Percentiles rank a stretch among this genome's conserved stretches.
Evolutionary conservation across 371 early-diverging fungal genomes (phyloP).

Genomic region (Capillidium rhysosporum): DNA sequence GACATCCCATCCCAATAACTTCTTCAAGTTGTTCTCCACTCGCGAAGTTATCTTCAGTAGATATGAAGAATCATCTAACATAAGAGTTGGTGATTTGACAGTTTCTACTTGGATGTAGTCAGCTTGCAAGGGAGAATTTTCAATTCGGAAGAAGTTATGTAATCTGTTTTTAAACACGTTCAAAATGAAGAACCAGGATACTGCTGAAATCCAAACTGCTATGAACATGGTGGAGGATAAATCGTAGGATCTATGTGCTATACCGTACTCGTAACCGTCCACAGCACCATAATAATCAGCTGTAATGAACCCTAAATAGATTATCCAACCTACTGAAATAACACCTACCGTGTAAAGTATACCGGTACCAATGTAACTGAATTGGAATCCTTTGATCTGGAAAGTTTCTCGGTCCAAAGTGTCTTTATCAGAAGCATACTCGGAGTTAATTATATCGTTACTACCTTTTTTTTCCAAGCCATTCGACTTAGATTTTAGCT

Average conservation of each 20-base stretch:
- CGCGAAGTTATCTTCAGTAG: conserved; percentile 14
- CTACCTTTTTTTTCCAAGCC: neutral
- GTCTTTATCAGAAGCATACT: conserved; percentile 6
- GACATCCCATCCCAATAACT: conserved; percentile 15
- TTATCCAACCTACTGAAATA: conserved; percentile 38
- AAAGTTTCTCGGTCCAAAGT: conserved; percentile 9
- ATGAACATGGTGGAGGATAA: conserved; percentile 37
- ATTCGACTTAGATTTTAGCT: neutral
- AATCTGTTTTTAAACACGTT: conserved; percentile 18
- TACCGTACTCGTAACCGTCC: conserved; percentile 15
- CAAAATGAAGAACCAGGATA: conserved; percentile 33
- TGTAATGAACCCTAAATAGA: conserved; percentile 36
- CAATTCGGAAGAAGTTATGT: conserved; percentile 41
- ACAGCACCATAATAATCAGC: conserved; percentile 44
- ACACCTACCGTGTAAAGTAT: conserved; percentile 25
- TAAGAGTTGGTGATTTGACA: conserved; percentile 21
- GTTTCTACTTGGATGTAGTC: conserved; percentile 39
- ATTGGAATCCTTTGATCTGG: conserved; percentile 37
- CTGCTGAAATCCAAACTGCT: conserved; percentile 14
- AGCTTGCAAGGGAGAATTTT: conserved; percentile 22
- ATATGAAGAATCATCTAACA: conserved; percentile 25
- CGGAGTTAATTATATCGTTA: neutral
- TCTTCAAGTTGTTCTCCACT: conserved; percentile 13
- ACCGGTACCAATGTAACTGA: conserved; percentile 30
- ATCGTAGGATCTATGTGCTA: conserved; percentile 25